Percentiles rank a stretch among this genome's conserved stretches.
Conservation (phyloP, 805 yeast species). For the Wickerhamomyces strasburgensis region DNA sequence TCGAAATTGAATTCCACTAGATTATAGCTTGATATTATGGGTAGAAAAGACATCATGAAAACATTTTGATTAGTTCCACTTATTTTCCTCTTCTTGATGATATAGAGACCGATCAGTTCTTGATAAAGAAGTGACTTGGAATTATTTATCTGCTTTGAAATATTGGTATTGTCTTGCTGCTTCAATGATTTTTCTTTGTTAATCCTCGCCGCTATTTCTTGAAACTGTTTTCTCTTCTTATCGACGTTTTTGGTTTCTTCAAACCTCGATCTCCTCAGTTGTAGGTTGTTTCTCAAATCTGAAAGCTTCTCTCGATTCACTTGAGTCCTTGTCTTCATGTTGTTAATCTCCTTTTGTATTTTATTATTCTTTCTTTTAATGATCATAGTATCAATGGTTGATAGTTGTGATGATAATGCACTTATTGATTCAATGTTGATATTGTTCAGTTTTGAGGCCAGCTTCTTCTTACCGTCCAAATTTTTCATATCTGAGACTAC, state of each 20-base stretch:
- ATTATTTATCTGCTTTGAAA: slow-evolving; percentile 20
- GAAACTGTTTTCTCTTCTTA: neutral
- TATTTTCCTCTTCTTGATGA: slow-evolving; percentile 17
- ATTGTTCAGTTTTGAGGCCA: slow-evolving; percentile 4
- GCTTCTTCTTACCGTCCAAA: slow-evolving; percentile 5
- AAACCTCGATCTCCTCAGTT: neutral
- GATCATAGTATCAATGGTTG: slow-evolving; percentile 21
- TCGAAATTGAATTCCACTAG: slow-evolving; percentile 17
- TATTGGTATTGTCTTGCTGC: slow-evolving; percentile 10
- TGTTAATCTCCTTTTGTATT: slow-evolving; percentile 10
- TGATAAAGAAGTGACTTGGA: slow-evolving; percentile 21
- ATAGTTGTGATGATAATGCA: slow-evolving; percentile 21
- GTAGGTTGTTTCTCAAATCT: neutral
- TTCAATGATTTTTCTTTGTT: slow-evolving; percentile 8
- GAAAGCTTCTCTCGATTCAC: neutral
- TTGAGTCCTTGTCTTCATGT: neutral
- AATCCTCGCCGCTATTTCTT: neutral
- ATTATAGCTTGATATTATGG: slow-evolving; percentile 15
- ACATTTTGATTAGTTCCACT: slow-evolving; percentile 9
- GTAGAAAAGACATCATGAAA: slow-evolving; percentile 20
- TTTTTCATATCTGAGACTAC: slow-evolving; percentile 11
- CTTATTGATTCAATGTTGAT: slow-evolving; percentile 11
- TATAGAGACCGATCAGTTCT: slow-evolving; percentile 20
- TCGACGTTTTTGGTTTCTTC: slow-evolving; percentile 1
- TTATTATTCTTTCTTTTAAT: slow-evolving; percentile 13